These are phyloP conservation scores for Amanita inopinata DNA, from an alignment of 768 basidiomycete genomes.

Conservation along the genomic window DNA sequence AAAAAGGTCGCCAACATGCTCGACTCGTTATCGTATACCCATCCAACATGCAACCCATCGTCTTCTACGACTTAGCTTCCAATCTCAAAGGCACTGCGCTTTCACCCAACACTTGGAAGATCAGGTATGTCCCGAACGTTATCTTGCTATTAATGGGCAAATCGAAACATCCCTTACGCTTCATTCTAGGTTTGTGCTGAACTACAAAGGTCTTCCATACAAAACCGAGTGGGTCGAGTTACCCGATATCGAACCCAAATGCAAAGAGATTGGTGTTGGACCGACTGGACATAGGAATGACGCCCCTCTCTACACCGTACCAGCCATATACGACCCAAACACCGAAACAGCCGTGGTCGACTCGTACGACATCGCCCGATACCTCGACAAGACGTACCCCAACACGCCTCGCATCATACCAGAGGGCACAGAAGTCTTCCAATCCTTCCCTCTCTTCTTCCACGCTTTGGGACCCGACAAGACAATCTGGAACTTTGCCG, in stretches of 20 bases:
- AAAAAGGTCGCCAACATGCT: too few species aligned
- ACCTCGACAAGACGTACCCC: conserved; percentile 40
- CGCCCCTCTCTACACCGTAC: conserved; percentile 28
- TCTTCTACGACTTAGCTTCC: conserved; percentile 13
- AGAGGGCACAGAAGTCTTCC: conserved; percentile 5
- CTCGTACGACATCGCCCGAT: conserved; percentile 33
- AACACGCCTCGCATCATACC: conserved; percentile 26
- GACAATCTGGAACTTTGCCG: conserved; percentile 5
- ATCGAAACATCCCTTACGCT: too few species aligned
- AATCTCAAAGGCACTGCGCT: conserved; percentile 2
- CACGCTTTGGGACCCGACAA: neutral
- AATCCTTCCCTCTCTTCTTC: neutral
- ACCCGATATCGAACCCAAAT: conserved; percentile 31
- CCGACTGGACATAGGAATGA: conserved; percentile 20
- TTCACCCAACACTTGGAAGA: conserved; percentile 12
- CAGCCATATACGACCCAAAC: conserved; percentile 35
- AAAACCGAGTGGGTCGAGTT: conserved; percentile 41
- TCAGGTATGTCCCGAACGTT: conserved; percentile 1
- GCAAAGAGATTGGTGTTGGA: conserved; percentile 22
- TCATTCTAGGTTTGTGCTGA: conserved; percentile 20
- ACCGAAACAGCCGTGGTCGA: conserved; percentile 29
- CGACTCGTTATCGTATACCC: too few species aligned
- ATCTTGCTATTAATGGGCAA: neutral
- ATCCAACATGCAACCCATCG: too few species aligned
- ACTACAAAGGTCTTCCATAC: conserved; percentile 27